Conservation (phyloP, 108 stramenopile genomes). For the Skeletonema grethae region DNA sequence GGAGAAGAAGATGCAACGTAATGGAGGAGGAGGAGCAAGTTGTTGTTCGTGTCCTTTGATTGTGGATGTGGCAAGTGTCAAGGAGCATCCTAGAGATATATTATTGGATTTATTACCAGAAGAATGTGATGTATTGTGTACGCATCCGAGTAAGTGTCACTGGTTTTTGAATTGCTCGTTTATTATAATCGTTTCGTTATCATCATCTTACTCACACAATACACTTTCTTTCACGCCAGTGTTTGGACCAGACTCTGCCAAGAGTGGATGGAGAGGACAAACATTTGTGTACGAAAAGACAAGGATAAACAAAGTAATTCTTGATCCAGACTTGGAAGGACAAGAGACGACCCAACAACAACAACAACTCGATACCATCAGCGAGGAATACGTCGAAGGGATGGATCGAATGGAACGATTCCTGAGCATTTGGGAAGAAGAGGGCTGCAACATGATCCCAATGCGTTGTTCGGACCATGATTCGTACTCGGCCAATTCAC, state of each 20-base stretch:
- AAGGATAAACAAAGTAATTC: constrained; percentile 64
- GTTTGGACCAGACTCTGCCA: constrained; percentile 88
- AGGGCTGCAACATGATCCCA: constrained; percentile 95
- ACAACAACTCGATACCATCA: constrained; percentile 41
- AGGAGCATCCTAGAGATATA: constrained; percentile 91
- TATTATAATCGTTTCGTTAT: too few relatives aligned
- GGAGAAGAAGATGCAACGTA: constrained; percentile 23
- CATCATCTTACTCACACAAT: too few relatives aligned
- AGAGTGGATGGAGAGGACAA: constrained; percentile 83
- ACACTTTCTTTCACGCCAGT: constrained; percentile 15
- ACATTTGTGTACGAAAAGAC: constrained; percentile 96
- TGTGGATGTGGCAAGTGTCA: constrained; percentile 97
- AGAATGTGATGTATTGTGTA: constrained; percentile 92
- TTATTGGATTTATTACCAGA: constrained; percentile 83
- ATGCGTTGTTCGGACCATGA: constrained; percentile 95
- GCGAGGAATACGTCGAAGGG: constrained; percentile 55
- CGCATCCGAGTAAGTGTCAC: constrained; percentile 97
- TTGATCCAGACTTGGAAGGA: constrained; percentile 31
- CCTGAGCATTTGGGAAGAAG: constrained; percentile 95
- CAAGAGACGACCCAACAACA: not conserved
- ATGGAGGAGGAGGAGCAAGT: constrained; percentile 41
- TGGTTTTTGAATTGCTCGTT: too few relatives aligned
- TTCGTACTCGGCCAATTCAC: constrained; percentile 94
- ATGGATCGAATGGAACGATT: constrained; percentile 92
- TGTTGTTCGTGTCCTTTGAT: constrained; percentile 82